Base-by-base conservation (phyloP, 805 yeast species). In the Ogataea salicorniae region DNA sequence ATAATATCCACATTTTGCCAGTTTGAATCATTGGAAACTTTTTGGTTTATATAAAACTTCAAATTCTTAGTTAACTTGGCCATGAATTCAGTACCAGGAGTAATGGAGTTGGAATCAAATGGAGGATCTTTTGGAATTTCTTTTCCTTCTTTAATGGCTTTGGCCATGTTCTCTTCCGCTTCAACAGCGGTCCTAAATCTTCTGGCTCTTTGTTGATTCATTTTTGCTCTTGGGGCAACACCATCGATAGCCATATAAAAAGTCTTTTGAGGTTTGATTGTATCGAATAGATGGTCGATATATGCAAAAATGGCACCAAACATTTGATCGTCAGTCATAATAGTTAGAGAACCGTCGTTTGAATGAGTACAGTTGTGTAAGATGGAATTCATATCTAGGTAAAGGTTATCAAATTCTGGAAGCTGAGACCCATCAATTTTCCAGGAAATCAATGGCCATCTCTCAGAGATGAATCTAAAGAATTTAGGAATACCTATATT, bases 211-310 rank as follows among this genome's bases (percentile, higher is more conserved):
- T 92, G 99, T 68, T 92, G 98, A 64, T 92, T 92, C 97, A 92
- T 91, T 63, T 92, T 92, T 11, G 99, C 99, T 64, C 99, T 75
- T 38, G 99, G 99, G 0, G 99, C 99, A 44, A 92, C 98, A 64
- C 99, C 99, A 70, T 92, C 99, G 59, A 92, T 87, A 3, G 99
- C 98, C 96, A 92, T 90, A 64, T 85, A 91, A 57, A 92, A 87
- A 14, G 84, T 80, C 62, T 88, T 78, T 58, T 86, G 76, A 8
- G 99, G 99, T 64, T 83, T 81, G 55, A 94, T 90, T 23, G 89
- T 80, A 52, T 83, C 83, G 60, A 94, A 92, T 48, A 94, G 72
- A 67, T 94, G 97, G 64, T 94, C 99, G 53, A 94, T 92, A 62
- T 94, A 94, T 34, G 87, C 84, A 71, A 91, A 92, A 42, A 94